Evolutionary conservation across 352 stramenopile genomes (phyloP).

Genomic region (Globisporangium paroecandrum): DNA sequence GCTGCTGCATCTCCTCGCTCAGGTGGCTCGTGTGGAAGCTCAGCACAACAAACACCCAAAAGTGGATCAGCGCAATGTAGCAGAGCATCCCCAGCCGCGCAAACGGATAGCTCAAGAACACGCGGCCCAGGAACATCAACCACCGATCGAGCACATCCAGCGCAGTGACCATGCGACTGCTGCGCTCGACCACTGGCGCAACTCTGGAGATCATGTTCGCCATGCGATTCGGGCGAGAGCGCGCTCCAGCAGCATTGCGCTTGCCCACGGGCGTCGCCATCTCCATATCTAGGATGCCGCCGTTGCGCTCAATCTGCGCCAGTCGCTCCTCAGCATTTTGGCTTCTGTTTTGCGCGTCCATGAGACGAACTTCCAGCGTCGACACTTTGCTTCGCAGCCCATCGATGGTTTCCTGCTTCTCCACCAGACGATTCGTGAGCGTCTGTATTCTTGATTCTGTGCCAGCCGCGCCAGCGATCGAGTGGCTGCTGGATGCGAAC

Average conservation of each 20-base stretch:
- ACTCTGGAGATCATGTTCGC: constrained; percentile 56
- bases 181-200: constrained; percentile 68
- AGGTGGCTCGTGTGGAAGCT: constrained; percentile 87
- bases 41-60: constrained; percentile 84
- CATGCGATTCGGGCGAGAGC: constrained; percentile 63
- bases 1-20: constrained; percentile 66
- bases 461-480: constrained; percentile 26
- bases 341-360: constrained; percentile 42
- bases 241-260: constrained; percentile 20
- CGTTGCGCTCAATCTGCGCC: constrained; percentile 60
- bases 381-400: constrained; percentile 57
- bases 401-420: constrained; percentile 83
- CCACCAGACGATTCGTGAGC: constrained; percentile 74
- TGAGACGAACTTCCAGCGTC: constrained; percentile 68
- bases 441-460: constrained; percentile 67
- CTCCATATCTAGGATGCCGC: constrained; percentile 63
- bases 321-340: constrained; percentile 58
- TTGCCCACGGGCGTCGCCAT: constrained; percentile 51
- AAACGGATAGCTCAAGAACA: constrained; percentile 75
- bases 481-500: background rate
- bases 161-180: constrained; percentile 55
- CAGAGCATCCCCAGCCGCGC: constrained; percentile 66
- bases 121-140: constrained; percentile 72
- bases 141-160: constrained; percentile 68
- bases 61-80: constrained; percentile 80